Conservation (phyloP, 345 rosid species). For the Salix brachista region DNA sequence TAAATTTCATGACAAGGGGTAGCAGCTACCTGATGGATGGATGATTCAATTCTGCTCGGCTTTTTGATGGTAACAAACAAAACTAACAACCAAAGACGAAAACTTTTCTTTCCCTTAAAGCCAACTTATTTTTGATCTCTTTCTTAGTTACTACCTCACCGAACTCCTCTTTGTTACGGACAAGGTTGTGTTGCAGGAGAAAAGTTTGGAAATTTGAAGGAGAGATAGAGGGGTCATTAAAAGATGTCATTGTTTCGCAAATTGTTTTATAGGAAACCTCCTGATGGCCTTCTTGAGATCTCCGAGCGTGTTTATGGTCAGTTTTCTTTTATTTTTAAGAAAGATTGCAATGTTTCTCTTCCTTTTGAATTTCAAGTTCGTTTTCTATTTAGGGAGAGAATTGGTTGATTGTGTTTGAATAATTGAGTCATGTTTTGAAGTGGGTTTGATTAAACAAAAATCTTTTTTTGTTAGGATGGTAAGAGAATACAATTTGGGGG, state of each 20-base stretch:
- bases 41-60: no score
- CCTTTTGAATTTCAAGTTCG: not conserved
- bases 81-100: not conserved
- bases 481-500: not conserved
- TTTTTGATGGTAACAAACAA: not conserved
- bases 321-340: constrained; percentile 6
- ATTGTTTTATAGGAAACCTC: constrained; percentile 78
- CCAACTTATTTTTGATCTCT: not conserved
- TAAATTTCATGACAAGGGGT: not conserved
- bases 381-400: not conserved
- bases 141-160: not conserved
- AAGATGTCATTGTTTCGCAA: constrained; percentile 82
- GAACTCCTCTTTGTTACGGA: not conserved
- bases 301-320: constrained; percentile 78
- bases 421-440: not conserved
- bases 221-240: not conserved
- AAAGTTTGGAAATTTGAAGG: not conserved
- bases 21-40: not conserved
- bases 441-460: not conserved
- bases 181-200: not conserved
- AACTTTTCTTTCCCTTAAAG: not conserved
- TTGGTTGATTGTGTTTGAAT: not conserved
- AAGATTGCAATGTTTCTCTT: not conserved
- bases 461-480: not conserved
- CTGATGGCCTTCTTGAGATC: constrained; percentile 93